Conservation (phyloP, 2,329 filamentous ascomycete species). For the Aspergillus fumigatus region DNA sequence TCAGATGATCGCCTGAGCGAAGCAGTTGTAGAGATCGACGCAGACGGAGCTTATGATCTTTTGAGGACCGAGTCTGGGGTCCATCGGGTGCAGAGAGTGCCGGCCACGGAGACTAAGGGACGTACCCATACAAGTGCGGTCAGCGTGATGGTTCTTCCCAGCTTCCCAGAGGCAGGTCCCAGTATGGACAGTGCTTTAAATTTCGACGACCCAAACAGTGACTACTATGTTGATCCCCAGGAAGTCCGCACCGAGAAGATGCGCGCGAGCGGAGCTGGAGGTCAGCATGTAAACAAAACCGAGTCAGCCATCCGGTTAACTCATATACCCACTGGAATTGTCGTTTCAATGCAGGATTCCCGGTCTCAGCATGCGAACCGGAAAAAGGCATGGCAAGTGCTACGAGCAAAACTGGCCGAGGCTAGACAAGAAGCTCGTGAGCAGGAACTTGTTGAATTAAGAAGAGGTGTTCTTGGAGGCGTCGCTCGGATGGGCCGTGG, state of each 20-base stretch:
- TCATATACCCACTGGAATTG: slow-evolving; percentile 78
- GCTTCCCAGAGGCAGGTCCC: slow-evolving; percentile 57
- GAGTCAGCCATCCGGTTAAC: slow-evolving; percentile 93
- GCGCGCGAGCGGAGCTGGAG: slow-evolving; percentile 85
- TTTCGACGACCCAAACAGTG: slow-evolving; percentile 77
- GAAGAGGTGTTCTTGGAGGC: slow-evolving; percentile 72
- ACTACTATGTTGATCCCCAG: slow-evolving; percentile 81
- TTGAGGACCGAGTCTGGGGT: slow-evolving; percentile 89
- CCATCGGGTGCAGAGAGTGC: slow-evolving; percentile 90
- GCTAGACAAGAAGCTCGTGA: slow-evolving; percentile 75
- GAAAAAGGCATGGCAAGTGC: slow-evolving; percentile 77
- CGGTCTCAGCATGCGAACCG: slow-evolving; percentile 88
- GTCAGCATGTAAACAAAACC: slow-evolving; percentile 98
- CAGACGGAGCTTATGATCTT: slow-evolving; percentile 70
- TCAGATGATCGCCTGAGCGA: slow-evolving; percentile 72
- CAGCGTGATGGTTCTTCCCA: slow-evolving; percentile 86
- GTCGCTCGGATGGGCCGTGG: slow-evolving; percentile 77
- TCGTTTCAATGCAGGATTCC: slow-evolving; percentile 88
- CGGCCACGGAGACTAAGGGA: slow-evolving; percentile 84
- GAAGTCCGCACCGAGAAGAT: slow-evolving; percentile 86
- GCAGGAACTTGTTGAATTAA: slow-evolving; percentile 67
- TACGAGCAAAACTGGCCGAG: slow-evolving; percentile 79
- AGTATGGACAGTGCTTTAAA: slow-evolving; percentile 53
- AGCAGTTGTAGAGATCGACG: slow-evolving; percentile 78
- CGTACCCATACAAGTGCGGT: slow-evolving; percentile 91